These are phyloP conservation scores for Ambispora gerdemannii DNA, from an alignment of 192 early-diverging fungal genomes.

Conservation along the genomic window DNA sequence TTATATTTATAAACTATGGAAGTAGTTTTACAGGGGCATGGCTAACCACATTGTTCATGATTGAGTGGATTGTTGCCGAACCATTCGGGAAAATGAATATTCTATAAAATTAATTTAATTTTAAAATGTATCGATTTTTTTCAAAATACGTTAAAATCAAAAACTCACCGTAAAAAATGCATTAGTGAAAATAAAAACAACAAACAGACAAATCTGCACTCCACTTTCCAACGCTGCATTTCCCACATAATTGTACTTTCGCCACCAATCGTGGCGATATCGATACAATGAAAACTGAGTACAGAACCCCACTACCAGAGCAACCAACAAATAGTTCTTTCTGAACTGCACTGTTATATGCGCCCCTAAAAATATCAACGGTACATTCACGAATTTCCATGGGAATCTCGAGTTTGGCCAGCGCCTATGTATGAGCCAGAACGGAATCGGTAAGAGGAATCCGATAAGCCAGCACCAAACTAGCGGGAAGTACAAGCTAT, in stretches of 20 bases:
- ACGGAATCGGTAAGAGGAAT: conserved; percentile 29
- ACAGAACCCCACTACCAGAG: not conserved
- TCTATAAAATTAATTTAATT: not conserved
- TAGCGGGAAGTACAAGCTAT: conserved; percentile 37
- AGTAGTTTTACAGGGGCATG: too few relatives aligned
- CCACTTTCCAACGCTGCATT: conserved; percentile 63
- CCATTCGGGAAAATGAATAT: conserved; percentile 48
- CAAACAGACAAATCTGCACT: conserved; percentile 39
- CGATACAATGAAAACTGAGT: not conserved
- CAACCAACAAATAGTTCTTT: not conserved
- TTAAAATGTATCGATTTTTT: not conserved
- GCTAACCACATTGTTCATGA: conserved; percentile 48
- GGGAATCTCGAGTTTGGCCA: conserved; percentile 43
- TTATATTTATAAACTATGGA: too few relatives aligned
- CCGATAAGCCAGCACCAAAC: conserved; percentile 43
- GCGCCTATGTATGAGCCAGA: conserved; percentile 39
- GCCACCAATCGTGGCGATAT: not conserved
- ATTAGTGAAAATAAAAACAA: conserved; percentile 50
- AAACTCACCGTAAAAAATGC: conserved; percentile 38
- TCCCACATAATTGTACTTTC: conserved; percentile 61
- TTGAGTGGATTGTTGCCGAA: conserved; percentile 50
- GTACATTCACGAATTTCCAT: conserved; percentile 6
- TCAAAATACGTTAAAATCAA: not conserved
- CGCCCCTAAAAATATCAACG: not conserved
- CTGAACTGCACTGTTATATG: not conserved